Base-by-base conservation (phyloP, 441 rosid genomes). In the Kokia cookei region DNA sequence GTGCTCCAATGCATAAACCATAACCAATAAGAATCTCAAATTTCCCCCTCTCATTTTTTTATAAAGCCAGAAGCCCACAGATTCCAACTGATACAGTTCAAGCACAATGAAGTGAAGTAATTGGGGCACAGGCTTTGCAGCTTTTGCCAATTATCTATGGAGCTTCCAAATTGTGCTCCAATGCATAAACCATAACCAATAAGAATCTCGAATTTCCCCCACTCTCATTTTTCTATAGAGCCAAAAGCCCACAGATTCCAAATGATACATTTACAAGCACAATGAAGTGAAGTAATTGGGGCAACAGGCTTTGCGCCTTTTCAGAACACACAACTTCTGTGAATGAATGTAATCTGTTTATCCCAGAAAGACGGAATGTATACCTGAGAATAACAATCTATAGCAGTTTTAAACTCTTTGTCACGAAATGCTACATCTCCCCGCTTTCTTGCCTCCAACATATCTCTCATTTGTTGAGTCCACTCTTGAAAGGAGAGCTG, bases 401-500 rank as follows among this genome's bases (percentile, higher is more conserved):
- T 83, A 47, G 95, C 95, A 40, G 84, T 80, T 79, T 71, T 90
- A 82, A 90, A 90, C 76, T 93, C 97, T 82, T 83, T 93, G 62
- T 91, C 93, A 4, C 93, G 89, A 76, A 91, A 93, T 76, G 94
- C 89, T 77, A 86, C 82, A 73, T 93, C 98, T 22, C 98, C 98
- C 15, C 87, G 88, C 89, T 93, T 91, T 75, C 94, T 84, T 22
- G 98, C 97, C 72, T 93, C 98, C 80, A 93, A 77, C 92, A 86
- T 91, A 73, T 93, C 98, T 76, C 93, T 88, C 86, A 91, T 93
- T 77, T 87, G 93, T 77, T 93, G 95, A 13, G 97, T 91, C 98
- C 97, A 93, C 85, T 93, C 98, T 93, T 93, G 97, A 80, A 93
- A 93, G 74, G 97, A 93, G 79, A 91, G 79, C 97, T 93, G 77